Evolutionary conservation across 2,329 filamentous ascomycete genomes (phyloP).

Genomic region (Coniella lustricola): DNA sequence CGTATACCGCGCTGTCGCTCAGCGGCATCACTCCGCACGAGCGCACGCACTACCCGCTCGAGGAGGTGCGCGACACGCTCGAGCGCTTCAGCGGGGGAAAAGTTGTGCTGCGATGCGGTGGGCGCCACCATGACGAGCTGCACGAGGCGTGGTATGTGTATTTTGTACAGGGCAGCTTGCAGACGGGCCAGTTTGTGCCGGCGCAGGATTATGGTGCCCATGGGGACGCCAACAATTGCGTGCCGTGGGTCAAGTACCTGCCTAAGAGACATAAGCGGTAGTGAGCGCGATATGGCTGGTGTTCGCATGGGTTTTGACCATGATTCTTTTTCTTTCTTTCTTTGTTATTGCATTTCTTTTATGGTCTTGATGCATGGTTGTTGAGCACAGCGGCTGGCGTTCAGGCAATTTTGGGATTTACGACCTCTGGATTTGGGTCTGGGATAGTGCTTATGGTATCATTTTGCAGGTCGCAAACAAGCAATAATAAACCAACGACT

Average conservation of each 20-base stretch:
- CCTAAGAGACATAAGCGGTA: slow-evolving; percentile 28
- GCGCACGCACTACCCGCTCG: slow-evolving; percentile 34
- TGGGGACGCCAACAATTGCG: slow-evolving; percentile 34
- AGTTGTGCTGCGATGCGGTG: slow-evolving; percentile 37
- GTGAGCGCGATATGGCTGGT: neutral
- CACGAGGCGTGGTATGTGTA: slow-evolving; percentile 49
- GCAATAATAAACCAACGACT: too few species aligned
- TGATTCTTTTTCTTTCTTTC: too few species aligned
- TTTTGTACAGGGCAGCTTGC: slow-evolving; percentile 44
- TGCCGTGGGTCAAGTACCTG: slow-evolving; percentile 31
- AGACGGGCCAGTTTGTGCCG: slow-evolving; percentile 41
- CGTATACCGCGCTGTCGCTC: slow-evolving; percentile 31
- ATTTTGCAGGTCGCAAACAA: too few species aligned
- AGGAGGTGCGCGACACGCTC: slow-evolving; percentile 34
- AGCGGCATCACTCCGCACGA: slow-evolving; percentile 31
- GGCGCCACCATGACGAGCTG: slow-evolving; percentile 30
- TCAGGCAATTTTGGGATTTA: too few species aligned
- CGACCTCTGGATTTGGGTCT: too few species aligned
- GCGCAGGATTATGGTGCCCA: slow-evolving; percentile 30
- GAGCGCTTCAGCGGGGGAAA: slow-evolving; percentile 37
- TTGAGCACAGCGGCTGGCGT: too few species aligned
- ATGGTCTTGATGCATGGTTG: neutral
- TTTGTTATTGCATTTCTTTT: too few species aligned
- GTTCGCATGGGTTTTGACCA: slow-evolving; percentile 2
- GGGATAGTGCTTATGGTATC: too few species aligned